Evolutionary conservation across 164 flowering plant genomes (phyloP).

Genomic region (Chimonanthus salicifolius): DNA sequence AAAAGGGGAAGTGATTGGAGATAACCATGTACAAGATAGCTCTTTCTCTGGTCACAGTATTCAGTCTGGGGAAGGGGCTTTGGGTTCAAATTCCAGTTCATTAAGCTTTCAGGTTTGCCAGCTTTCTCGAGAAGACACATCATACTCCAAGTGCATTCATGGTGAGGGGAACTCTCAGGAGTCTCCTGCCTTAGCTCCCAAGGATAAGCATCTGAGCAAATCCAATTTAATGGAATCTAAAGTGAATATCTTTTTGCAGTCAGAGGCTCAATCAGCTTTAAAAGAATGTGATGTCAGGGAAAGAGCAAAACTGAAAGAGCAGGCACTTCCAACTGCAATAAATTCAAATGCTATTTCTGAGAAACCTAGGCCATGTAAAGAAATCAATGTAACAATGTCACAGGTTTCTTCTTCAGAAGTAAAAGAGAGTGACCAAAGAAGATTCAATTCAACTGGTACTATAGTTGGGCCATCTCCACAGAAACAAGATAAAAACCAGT

Average conservation of each 20-base stretch:
- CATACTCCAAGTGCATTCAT: constrained; percentile 10
- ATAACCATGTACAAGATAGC: constrained; percentile 6
- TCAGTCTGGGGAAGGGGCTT: constrained; percentile 3
- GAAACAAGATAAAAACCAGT: not conserved
- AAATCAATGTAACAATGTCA: not conserved
- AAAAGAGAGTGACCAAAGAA: constrained; percentile 8
- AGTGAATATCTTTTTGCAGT: constrained; percentile 17
- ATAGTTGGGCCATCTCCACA: not conserved
- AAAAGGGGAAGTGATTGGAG: constrained; percentile 8
- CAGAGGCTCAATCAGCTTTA: constrained; percentile 24
- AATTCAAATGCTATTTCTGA: constrained; percentile 4
- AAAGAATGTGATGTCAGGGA: constrained; percentile 23
- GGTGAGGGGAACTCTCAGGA: not conserved
- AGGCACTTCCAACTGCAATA: constrained; percentile 1
- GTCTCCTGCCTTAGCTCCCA: not conserved
- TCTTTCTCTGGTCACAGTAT: constrained; percentile 8
- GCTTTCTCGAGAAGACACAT: constrained; percentile 18
- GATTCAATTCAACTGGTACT: constrained; percentile 1
- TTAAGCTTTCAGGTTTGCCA: constrained; percentile 10
- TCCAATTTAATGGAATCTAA: constrained; percentile 24
- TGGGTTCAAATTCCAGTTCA: constrained; percentile 2
- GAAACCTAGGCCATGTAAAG: not conserved
- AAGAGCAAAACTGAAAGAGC: constrained; percentile 2
- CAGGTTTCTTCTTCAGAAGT: constrained; percentile 11
- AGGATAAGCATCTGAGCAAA: constrained; percentile 6